These are phyloP conservation scores for Carex kokanica DNA, from an alignment of 176 grass and related monocot species.

Conservation along the genomic window DNA sequence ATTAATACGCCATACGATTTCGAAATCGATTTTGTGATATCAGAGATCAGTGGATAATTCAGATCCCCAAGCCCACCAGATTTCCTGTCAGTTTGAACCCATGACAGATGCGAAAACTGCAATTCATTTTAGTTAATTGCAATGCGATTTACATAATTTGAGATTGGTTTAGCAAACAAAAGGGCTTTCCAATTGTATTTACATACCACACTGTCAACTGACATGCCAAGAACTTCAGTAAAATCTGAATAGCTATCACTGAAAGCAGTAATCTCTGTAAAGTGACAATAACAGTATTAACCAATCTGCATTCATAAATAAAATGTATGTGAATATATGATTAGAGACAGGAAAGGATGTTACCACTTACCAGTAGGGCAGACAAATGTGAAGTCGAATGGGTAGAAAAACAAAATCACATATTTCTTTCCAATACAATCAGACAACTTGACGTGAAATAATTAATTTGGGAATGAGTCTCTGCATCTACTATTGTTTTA, in stretches of 20 bases:
- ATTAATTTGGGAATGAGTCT: not conserved
- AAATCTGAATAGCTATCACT: constrained; percentile 65
- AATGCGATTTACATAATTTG: not conserved
- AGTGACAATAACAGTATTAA: not conserved
- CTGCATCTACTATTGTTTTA: not conserved
- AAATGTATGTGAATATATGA: not conserved
- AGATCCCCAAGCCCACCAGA: constrained; percentile 73
- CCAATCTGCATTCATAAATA: not conserved
- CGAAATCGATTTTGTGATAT: constrained; percentile 73
- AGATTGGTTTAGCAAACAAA: constrained; percentile 12
- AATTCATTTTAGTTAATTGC: constrained; percentile 6
- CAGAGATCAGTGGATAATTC: constrained; percentile 64
- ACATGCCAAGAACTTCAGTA: constrained; percentile 68
- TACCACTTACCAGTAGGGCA: constrained; percentile 78
- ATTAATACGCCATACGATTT: constrained; percentile 62
- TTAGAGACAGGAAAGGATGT: not conserved
- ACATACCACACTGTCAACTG: constrained; percentile 84
- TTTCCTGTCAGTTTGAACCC: constrained; percentile 84
- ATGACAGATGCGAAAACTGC: constrained; percentile 88
- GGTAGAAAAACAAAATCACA: constrained; percentile 80
- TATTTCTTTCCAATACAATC: constrained; percentile 85
- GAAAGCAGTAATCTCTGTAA: constrained; percentile 79
- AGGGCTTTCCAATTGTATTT: not conserved
- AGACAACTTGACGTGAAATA: constrained; percentile 73
- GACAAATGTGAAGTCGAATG: constrained; percentile 85